Conservation (phyloP, 2,329 filamentous ascomycete genomes). For the Arthrobotrys musiformis region DNA sequence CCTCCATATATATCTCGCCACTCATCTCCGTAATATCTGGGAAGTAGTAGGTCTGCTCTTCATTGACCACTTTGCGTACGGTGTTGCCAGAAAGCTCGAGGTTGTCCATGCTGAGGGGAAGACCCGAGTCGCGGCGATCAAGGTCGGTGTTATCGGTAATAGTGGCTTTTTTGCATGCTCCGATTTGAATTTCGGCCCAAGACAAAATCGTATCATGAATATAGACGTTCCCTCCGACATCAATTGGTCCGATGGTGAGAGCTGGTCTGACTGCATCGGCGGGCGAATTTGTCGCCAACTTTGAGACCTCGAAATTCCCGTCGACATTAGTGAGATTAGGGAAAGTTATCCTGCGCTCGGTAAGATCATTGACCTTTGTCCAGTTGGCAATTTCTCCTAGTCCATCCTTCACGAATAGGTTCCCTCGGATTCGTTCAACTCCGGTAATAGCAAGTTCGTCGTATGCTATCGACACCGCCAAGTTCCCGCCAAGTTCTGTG, state of each 20-base stretch:
- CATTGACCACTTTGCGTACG: not conserved
- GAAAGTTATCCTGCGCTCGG: not conserved
- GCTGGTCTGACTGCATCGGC: not conserved
- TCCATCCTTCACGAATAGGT: conserved; percentile 9
- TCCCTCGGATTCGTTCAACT: conserved; percentile 1
- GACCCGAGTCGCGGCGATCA: not conserved
- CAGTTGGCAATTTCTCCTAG: not conserved
- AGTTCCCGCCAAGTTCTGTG: conserved; percentile 16
- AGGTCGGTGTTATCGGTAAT: not conserved
- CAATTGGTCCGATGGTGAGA: not conserved
- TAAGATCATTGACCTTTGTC: not conserved
- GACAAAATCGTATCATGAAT: not conserved
- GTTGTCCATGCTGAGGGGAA: not conserved
- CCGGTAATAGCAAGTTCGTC: not conserved
- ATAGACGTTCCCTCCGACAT: not conserved
- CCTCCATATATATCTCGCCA: not conserved
- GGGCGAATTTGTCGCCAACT: not conserved
- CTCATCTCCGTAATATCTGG: not conserved
- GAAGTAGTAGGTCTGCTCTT: not conserved
- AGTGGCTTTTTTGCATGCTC: not conserved
- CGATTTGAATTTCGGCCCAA: not conserved
- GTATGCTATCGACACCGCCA: not conserved
- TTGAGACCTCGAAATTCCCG: conserved; percentile 7
- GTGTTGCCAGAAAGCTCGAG: conserved; percentile 3
- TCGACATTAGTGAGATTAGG: not conserved